Conservation (phyloP, 495 filamentous ascomycete genomes). For the Aspergillus kassunensis region DNA sequence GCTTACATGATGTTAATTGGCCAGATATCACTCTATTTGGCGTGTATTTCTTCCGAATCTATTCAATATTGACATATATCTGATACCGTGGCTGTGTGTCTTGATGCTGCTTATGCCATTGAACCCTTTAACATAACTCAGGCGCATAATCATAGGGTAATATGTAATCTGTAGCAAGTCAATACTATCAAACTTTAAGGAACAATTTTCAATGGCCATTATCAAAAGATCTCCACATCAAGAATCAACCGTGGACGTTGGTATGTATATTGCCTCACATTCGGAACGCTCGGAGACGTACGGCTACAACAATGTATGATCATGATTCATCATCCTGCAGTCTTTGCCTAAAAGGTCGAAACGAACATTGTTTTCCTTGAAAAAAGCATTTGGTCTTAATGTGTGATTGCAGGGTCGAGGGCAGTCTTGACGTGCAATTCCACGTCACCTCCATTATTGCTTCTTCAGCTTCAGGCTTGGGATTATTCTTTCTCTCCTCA, state of each 20-base stretch:
- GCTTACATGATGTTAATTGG: constrained; percentile 9
- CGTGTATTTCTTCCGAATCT: not conserved
- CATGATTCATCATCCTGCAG: too few species aligned
- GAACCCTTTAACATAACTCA: not conserved
- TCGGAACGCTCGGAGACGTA: constrained; percentile 3
- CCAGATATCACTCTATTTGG: constrained; percentile 4
- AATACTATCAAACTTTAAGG: not conserved
- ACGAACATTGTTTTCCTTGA: too few species aligned
- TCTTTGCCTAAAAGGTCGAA: too few species aligned
- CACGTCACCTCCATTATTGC: constrained; percentile 7
- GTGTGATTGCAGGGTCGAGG: too few species aligned
- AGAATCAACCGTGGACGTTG: not conserved
- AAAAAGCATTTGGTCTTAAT: too few species aligned
- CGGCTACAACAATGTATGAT: not conserved
- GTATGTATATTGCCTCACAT: not conserved
- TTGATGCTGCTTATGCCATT: too few species aligned
- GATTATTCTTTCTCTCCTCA: constrained; percentile 1
- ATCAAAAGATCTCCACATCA: not conserved
- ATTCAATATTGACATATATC: not conserved
- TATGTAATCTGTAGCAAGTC: not conserved
- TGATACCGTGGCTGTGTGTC: too few species aligned
- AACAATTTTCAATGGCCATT: not conserved
- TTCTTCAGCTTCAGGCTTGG: constrained; percentile 1
- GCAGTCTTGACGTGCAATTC: not conserved
- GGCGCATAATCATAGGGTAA: not conserved